Base-by-base conservation (phyloP, 108 stramenopile genomes). In the Cylindrotheca fusiformis region DNA sequence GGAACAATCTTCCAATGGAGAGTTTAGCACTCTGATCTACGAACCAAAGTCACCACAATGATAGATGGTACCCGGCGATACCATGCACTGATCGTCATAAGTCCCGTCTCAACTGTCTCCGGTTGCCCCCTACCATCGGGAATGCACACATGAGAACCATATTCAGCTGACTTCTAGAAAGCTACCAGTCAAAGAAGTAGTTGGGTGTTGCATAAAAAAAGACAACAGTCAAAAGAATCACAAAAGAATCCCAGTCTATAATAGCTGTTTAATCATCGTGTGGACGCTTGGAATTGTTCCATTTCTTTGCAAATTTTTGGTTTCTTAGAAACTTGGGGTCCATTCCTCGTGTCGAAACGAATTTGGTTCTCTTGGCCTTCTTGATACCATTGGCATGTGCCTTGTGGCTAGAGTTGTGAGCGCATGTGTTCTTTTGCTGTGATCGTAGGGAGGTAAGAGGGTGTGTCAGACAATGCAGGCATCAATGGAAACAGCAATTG, bases 391-490 rank as follows among this genome's bases (percentile, higher is more conserved):
- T 92, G 78, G 83, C 82, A 60, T 92, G 90, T 56, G 91, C 95
- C 87, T 96, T 96, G 81, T 80, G 82, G 47, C 90, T 91, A 58
- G 81, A 84, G 86, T 96, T 96, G 80, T 93, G 92, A 64, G 88
- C 90, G 71, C 90, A 91, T 63, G 91, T 91, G 79, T 96, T 96
- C 90, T 96, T 96, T 87, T 82, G 81, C 92, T 93, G 92, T 85
- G 24, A 53, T 68, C 22, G 28, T 48, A 23, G 19, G 24, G 27
- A 64, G 44, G 30, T 6, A 19, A 19, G 22, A 55, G 5, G 50
- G 21, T 14, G 19, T 20, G 21, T 44, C 12, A 61, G 32, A 60
- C 30, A 8, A 26, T 50, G 50, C 1, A 61, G 48, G 22, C 28
- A 33, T 2, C 25, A 17, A 23, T 22, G 48, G 60, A 61, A n/a